phyloP scores from a whole-genome alignment of 805 yeast species.

The Metschnikowia reukaufii region DNA sequence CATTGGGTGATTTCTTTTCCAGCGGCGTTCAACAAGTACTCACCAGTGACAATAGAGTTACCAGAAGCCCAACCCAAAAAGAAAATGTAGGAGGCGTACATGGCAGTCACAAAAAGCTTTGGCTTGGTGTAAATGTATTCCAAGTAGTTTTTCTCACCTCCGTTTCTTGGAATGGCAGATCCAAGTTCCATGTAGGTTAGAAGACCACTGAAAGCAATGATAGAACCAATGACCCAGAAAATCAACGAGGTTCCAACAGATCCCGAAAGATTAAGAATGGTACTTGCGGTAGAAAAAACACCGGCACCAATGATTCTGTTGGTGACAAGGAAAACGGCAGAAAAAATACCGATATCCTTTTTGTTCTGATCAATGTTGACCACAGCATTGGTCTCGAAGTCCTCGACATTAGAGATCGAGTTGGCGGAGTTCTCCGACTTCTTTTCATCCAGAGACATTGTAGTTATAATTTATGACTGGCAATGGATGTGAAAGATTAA shows the following conservation, averaged over 20 bases:
- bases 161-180: constrained; percentile 71
- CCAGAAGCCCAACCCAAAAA: constrained; percentile 86
- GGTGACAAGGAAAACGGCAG: constrained; percentile 31
- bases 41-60: constrained; percentile 78
- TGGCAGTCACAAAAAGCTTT: constrained; percentile 57
- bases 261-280: constrained; percentile 43
- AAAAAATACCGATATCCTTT: constrained; percentile 45
- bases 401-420: constrained; percentile 11
- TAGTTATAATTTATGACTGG: neutral
- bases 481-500: neutral
- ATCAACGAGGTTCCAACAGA: constrained; percentile 71
- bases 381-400: constrained; percentile 21
- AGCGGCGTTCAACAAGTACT: constrained; percentile 74
- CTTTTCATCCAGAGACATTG: constrained; percentile 18
- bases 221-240: constrained; percentile 73
- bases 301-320: constrained; percentile 26
- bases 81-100: constrained; percentile 67
- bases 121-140: constrained; percentile 72
- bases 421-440: constrained; percentile 12
- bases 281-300: constrained; percentile 23
- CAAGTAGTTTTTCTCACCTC: constrained; percentile 82
- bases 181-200: constrained; percentile 82
- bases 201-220: constrained; percentile 52
- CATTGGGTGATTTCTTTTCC: constrained; percentile 65
- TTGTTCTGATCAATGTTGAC: constrained; percentile 44